Evolutionary conservation across 345 rosid genomes (phyloP).

Genomic region (Theobroma cacao): DNA sequence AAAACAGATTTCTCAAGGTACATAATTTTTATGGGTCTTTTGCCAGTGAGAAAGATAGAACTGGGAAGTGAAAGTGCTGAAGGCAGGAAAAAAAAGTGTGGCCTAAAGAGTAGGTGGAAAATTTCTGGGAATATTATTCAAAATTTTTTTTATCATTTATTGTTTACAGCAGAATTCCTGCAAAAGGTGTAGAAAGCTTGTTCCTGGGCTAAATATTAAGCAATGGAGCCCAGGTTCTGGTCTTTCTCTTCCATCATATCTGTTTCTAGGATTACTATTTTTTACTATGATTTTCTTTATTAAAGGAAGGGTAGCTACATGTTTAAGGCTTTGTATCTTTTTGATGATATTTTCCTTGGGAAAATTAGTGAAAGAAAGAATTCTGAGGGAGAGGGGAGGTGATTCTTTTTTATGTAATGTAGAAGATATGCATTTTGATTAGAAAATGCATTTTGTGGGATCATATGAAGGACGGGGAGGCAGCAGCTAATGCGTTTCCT

Average conservation of each 20-base stretch:
- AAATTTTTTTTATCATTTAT: slow-evolving; percentile 9
- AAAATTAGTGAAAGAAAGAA: slow-evolving; percentile 10
- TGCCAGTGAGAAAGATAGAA: slow-evolving; percentile 5
- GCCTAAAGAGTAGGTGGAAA: neutral
- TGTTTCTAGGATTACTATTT: neutral
- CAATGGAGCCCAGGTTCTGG: slow-evolving; percentile 6
- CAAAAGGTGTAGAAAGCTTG: slow-evolving; percentile 9
- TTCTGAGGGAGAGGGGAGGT: neutral
- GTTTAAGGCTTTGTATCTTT: slow-evolving; percentile 10
- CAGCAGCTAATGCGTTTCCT: neutral
- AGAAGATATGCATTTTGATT: slow-evolving; percentile 5
- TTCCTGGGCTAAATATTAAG: slow-evolving; percentile 7
- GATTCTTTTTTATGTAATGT: slow-evolving; percentile 9
- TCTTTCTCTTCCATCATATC: neutral
- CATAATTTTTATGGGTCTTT: slow-evolving; percentile 11
- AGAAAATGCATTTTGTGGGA: neutral
- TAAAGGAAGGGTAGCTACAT: neutral
- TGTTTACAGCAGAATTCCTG: slow-evolving; percentile 4
- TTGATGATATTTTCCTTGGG: slow-evolving; percentile 3
- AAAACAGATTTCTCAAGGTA: slow-evolving; percentile 2
- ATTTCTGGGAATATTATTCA: slow-evolving; percentile 8
- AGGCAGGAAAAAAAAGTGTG: neutral
- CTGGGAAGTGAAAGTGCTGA: neutral
- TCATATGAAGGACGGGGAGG: neutral
- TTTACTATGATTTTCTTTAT: neutral